Base-by-base conservation (phyloP, 352 stramenopile genomes). In the Pythium sukuiense region DNA sequence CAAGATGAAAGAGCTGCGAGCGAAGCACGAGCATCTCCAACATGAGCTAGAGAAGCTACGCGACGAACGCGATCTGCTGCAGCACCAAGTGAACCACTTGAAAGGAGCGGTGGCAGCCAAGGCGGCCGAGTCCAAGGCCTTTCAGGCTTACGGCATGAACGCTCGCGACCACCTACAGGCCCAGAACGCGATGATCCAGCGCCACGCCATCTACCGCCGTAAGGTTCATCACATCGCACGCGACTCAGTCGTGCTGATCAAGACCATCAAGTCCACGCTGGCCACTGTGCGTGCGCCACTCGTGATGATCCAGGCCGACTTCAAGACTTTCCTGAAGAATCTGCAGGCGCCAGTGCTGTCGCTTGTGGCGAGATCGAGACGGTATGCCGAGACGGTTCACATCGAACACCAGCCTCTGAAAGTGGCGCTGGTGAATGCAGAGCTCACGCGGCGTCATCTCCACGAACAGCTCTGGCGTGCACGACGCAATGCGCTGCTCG, bases 51-150 rank as follows among this genome's bases (percentile, higher is more conserved):
- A 83, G 53, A 74, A 76, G 8, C 41, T 79, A 0, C 60, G 69
- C 30, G 81, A 93, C 57, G 85, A 91, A 55, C 73, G 81, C n/a
- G 81, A 89, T 49, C 60, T 62, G 13, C 70, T 93, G 32, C 83
- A 91, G 65, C 79, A 87, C 59, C 80, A 89, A 43, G 69, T 82
- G 18, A 88, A 90, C 56, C 80, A 88, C 33, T 61, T 93, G 6
- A 93, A 93, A 72, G 85, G 82, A 0, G 76, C 81, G 0, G 85
- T 91, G 27, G 83, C 85, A 0, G 85, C 85, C 13, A 93, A 91
- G 67, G 68, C 71, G 11, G 85, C 85, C 12, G 82, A 93, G 65
- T 81, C 82, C 3, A 87, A 84, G 43, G 82, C 84, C 1, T 91
- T 91, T 52, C 84, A 91, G 50, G 74, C 85, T 2, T 91, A 91